Evolutionary conservation across 2,329 filamentous ascomycete genomes (phyloP).

Genomic region (Aureobasidium sp.): DNA sequence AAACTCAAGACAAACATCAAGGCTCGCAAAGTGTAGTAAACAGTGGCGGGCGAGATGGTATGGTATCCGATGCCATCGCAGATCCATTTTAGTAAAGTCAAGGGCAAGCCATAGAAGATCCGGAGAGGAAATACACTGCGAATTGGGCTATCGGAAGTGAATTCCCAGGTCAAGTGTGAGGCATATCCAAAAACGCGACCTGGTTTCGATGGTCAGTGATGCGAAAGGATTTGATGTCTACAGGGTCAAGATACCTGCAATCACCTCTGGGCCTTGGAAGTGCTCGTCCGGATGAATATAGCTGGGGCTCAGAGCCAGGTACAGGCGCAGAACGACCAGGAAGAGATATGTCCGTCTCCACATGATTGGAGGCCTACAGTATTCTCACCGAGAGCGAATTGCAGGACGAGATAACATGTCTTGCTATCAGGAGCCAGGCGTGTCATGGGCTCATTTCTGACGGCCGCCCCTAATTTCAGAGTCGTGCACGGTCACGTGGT

Average conservation of each 20-base stretch:
- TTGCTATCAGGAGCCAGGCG: not conserved
- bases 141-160: conserved; percentile 78
- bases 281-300: conserved; percentile 98
- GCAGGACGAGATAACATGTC: not conserved
- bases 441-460: conserved; percentile 7
- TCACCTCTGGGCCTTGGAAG: conserved; percentile 96
- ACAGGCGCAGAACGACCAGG: conserved; percentile 78
- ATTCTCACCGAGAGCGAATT: not conserved
- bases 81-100: conserved; percentile 87
- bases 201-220: conserved; percentile 33
- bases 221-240: not conserved
- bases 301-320: conserved; percentile 89
- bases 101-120: conserved; percentile 88
- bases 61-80: conserved; percentile 79
- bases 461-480: conserved; percentile 9
- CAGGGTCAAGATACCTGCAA: conserved; percentile 64
- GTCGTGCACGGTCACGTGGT: conserved; percentile 12
- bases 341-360: conserved; percentile 86
- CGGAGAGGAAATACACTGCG: conserved; percentile 95
- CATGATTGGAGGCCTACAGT: conserved; percentile 46
- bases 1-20: conserved; percentile 95
- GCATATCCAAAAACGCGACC: conserved; percentile 91
- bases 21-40: conserved; percentile 82
- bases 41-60: conserved; percentile 71
- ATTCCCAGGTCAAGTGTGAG: conserved; percentile 89